Evolutionary conservation across 805 yeast species (phyloP).

Genomic region (Starmerella apis): DNA sequence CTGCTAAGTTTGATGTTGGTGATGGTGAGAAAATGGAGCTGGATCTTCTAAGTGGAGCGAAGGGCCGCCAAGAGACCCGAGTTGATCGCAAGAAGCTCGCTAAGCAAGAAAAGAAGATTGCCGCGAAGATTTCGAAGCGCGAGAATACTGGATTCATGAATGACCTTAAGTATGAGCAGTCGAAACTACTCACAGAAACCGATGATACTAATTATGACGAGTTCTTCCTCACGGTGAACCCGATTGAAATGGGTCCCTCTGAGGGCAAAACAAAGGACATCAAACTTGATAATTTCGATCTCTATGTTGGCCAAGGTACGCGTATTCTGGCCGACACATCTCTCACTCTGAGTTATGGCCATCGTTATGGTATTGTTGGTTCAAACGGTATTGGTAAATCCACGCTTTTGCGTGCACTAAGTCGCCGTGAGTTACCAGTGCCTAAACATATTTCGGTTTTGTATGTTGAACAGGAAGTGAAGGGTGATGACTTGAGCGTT

Average conservation of each 20-base stretch:
- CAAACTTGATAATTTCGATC: constrained; percentile 82
- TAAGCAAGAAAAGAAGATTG: constrained; percentile 94
- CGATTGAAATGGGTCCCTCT: constrained; percentile 61
- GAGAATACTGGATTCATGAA: constrained; percentile 28
- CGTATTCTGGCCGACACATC: constrained; percentile 84
- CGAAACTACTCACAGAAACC: constrained; percentile 63
- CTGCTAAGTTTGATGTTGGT: constrained; percentile 58
- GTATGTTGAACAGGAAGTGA: constrained; percentile 94
- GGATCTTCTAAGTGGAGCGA: constrained; percentile 65
- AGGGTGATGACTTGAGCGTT: constrained; percentile 86
- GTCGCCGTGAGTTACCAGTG: constrained; percentile 85
- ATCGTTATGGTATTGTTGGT: constrained; percentile 94
- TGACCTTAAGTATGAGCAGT: constrained; percentile 50
- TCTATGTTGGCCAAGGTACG: constrained; percentile 91
- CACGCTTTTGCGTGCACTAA: constrained; percentile 77
- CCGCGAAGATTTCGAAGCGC: constrained; percentile 90
- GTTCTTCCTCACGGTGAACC: constrained; percentile 89
- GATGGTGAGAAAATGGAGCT: constrained; percentile 50
- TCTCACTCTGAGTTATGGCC: constrained; percentile 79
- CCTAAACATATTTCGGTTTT: constrained; percentile 92
- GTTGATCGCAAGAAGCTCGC: constrained; percentile 95
- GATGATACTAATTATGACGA: constrained; percentile 74
- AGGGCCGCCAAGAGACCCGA: constrained; percentile 73
- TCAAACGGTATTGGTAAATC: constrained; percentile 99
- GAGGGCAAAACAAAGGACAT: constrained; percentile 91